A percentile compares a stretch with the other conserved stretches of the same genome.
phyloP scores from a whole-genome alignment of 2,329 filamentous ascomycete genomes.

The Cordyceps javanica region DNA sequence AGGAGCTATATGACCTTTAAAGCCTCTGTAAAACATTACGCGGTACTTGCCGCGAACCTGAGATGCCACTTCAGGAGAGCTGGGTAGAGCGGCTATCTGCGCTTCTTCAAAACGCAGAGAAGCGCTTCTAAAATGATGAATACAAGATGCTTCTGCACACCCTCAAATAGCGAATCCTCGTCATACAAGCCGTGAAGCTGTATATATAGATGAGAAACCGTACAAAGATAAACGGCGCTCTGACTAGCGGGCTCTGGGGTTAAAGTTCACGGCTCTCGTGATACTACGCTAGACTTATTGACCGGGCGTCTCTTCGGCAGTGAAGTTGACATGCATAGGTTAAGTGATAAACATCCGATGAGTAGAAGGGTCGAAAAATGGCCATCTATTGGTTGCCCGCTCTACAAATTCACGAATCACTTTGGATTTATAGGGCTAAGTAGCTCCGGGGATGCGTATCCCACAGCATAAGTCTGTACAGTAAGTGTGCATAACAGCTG shows the following conservation, averaged over 20 bases:
- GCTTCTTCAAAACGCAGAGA: background rate
- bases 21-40: no score
- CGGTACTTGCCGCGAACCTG: no score
- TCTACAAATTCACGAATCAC: background rate
- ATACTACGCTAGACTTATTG: background rate
- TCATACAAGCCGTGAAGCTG: background rate
- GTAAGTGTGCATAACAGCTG: no score
- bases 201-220: background rate
- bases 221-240: background rate
- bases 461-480: background rate
- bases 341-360: background rate
- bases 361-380: background rate
- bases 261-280: background rate
- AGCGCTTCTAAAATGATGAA: background rate
- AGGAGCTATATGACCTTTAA: background rate
- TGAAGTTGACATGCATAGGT: background rate
- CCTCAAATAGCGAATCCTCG: background rate
- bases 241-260: background rate
- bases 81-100: background rate
- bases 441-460: background rate
- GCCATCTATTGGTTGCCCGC: background rate
- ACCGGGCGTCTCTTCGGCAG: background rate
- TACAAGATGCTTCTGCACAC: background rate
- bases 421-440: background rate
- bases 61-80: no score